Evolutionary conservation across 2,329 filamentous ascomycete species (phyloP).

Genomic region (Trichoderma polysporum): DNA sequence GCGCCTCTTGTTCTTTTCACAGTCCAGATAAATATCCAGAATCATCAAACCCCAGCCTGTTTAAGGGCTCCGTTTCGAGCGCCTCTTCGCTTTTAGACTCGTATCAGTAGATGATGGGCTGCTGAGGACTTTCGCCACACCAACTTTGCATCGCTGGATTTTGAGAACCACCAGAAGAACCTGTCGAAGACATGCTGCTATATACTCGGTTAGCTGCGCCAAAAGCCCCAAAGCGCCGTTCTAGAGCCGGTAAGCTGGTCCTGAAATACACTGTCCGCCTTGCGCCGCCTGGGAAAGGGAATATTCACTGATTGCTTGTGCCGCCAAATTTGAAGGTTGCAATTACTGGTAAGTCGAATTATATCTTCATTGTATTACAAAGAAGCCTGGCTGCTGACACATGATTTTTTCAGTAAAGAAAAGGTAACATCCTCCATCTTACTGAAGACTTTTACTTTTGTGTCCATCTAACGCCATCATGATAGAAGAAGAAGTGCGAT

Average conservation of each 20-base stretch:
- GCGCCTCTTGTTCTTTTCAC: slow-evolving; percentile 23
- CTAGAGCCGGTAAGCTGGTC: slow-evolving; percentile 54
- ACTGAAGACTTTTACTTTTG: slow-evolving; percentile 15
- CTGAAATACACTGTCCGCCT: not conserved
- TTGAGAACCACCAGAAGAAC: not conserved
- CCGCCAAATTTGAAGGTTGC: slow-evolving; percentile 42
- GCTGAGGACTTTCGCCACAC: not conserved
- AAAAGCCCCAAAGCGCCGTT: slow-evolving; percentile 59
- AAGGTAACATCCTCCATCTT: slow-evolving; percentile 42
- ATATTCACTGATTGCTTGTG: not conserved
- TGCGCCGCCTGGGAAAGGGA: not conserved
- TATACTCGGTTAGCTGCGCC: slow-evolving; percentile 58
- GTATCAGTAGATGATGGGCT: slow-evolving; percentile 7
- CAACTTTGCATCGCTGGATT: not conserved
- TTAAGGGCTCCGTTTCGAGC: not conserved
- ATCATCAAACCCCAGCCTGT: not conserved
- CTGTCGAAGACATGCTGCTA: slow-evolving; percentile 48
- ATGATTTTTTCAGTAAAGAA: slow-evolving; percentile 46
- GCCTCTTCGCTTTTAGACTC: not conserved
- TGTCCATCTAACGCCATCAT: slow-evolving; percentile 3
- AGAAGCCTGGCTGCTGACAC: slow-evolving; percentile 13
- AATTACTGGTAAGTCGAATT: slow-evolving; percentile 47
- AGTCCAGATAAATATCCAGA: not conserved
- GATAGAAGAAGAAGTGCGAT: slow-evolving; percentile 59
- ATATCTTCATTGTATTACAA: too few species aligned